Conservation (phyloP, 805 yeast species). For the Scheffersomyces lignosus region DNA sequence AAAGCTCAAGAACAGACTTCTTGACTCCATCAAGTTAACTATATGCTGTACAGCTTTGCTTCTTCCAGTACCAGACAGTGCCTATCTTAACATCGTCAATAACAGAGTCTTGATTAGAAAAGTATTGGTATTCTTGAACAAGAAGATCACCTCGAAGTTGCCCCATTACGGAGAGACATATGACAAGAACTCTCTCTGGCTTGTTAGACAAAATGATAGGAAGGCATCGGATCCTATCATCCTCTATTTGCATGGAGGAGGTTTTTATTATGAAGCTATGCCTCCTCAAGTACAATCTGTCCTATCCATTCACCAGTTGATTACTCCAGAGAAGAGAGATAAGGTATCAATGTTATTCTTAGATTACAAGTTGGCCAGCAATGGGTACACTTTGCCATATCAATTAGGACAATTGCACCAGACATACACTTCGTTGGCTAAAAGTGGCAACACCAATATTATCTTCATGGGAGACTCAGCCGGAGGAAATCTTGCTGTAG, state of each 20-base stretch:
- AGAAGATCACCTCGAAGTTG: slow-evolving; percentile 7
- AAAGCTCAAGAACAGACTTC: slow-evolving; percentile 12
- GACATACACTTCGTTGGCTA: slow-evolving; percentile 22
- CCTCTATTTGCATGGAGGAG: slow-evolving; percentile 42
- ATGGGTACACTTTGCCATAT: slow-evolving; percentile 31
- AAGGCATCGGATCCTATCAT: slow-evolving; percentile 28
- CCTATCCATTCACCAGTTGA: slow-evolving; percentile 26
- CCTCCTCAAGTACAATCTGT: slow-evolving; percentile 30
- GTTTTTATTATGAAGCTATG: slow-evolving; percentile 32
- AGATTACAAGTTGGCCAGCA: slow-evolving; percentile 28
- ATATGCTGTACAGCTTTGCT: slow-evolving; percentile 13
- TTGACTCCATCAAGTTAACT: slow-evolving; percentile 11
- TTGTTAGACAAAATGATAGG: slow-evolving; percentile 27
- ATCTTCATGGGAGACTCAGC: slow-evolving; percentile 44
- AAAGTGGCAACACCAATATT: slow-evolving; percentile 24
- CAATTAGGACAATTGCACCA: slow-evolving; percentile 32
- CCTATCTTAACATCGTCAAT: slow-evolving; percentile 8
- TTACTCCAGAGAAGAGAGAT: slow-evolving; percentile 20
- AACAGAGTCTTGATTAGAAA: slow-evolving; percentile 12
- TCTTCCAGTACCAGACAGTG: slow-evolving; percentile 13
- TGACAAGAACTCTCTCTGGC: slow-evolving; percentile 34
- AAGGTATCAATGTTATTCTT: slow-evolving; percentile 20
- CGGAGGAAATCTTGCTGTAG: slow-evolving; percentile 38
- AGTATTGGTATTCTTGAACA: slow-evolving; percentile 5
- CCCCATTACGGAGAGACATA: slow-evolving; percentile 34